Evolutionary conservation across 2,329 filamentous ascomycete genomes (phyloP).

Genomic region (Bretziella fagacearum): DNA sequence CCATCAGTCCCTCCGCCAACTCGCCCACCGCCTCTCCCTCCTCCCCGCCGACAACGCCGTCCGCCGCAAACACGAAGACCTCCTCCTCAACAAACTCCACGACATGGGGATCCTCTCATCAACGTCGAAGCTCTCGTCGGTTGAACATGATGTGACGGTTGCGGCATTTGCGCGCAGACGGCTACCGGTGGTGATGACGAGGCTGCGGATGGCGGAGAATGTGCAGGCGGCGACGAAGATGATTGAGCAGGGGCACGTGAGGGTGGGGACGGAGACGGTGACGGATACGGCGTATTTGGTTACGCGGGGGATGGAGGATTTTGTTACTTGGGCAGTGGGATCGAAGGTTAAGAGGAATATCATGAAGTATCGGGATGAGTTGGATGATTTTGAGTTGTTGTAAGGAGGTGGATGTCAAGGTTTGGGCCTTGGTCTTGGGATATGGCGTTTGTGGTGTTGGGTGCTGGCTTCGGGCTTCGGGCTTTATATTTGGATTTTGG

Average conservation of each 20-base stretch:
- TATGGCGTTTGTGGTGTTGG: conserved; percentile 2
- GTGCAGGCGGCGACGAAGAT: conserved; percentile 71
- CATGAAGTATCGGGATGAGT: conserved; percentile 81
- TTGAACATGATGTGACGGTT: conserved; percentile 80
- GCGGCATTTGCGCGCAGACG: conserved; percentile 71
- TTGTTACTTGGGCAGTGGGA: conserved; percentile 87
- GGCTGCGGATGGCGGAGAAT: conserved; percentile 80
- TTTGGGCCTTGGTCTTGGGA: neutral
- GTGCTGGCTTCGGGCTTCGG: too few species aligned
- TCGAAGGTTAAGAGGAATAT: conserved; percentile 97
- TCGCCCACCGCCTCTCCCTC: conserved; percentile 74
- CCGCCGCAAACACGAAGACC: conserved; percentile 67
- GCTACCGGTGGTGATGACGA: conserved; percentile 78
- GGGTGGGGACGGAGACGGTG: conserved; percentile 77
- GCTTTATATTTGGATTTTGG: neutral
- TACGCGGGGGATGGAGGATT: conserved; percentile 81
- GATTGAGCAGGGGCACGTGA: conserved; percentile 85
- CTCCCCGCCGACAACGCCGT: conserved; percentile 64
- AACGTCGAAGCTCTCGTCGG: conserved; percentile 60
- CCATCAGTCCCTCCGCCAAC: conserved; percentile 61
- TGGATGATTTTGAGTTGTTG: conserved; percentile 89
- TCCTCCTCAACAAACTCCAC: conserved; percentile 80
- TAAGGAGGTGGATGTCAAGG: conserved; percentile 26
- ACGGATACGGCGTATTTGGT: conserved; percentile 84
- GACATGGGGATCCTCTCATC: conserved; percentile 75